These are phyloP conservation scores for Drechslerella stenobrocha DNA, from an alignment of 2,329 filamentous ascomycete species.

Conservation along the genomic window DNA sequence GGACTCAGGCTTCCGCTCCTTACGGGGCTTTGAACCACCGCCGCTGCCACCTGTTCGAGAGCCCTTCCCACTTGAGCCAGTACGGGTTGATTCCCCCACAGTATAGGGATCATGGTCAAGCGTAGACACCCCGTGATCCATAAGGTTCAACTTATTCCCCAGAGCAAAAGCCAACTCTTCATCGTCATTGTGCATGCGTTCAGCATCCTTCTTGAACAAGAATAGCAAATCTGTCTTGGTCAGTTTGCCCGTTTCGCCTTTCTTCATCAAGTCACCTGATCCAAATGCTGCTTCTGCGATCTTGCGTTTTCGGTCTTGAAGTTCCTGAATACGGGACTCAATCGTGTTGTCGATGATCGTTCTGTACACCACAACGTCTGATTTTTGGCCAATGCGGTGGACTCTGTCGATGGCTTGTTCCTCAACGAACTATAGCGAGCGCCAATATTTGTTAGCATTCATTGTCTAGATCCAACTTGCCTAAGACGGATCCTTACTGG, in stretches of 20 bases:
- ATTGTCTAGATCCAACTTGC: conserved; percentile 5
- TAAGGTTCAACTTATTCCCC: conserved; percentile 34
- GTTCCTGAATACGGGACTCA: conserved; percentile 88
- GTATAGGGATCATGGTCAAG: conserved; percentile 25
- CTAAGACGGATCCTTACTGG: conserved; percentile 63
- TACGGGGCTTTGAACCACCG: conserved; percentile 14
- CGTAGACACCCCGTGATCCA: conserved; percentile 34
- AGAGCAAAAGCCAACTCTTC: conserved; percentile 41
- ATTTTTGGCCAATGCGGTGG: conserved; percentile 93
- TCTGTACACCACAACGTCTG: conserved; percentile 93
- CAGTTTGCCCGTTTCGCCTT: conserved; percentile 75
- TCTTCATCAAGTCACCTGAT: conserved; percentile 62
- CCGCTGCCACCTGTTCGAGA: conserved; percentile 3
- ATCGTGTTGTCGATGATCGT: conserved; percentile 84
- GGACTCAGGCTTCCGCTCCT: conserved; percentile 21
- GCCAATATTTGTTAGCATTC: conserved; percentile 47
- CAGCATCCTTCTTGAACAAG: conserved; percentile 75
- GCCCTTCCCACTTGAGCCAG: conserved; percentile 4
- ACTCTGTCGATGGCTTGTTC: conserved; percentile 98
- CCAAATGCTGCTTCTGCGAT: conserved; percentile 92
- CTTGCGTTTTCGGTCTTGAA: conserved; percentile 90
- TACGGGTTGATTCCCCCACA: not conserved
- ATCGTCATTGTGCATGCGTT: conserved; percentile 53
- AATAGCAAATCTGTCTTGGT: conserved; percentile 91
- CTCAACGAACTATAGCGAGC: conserved; percentile 75